Evolutionary conservation across 2,329 filamentous ascomycete genomes (phyloP).

Genomic region (Aciculosporium take): DNA sequence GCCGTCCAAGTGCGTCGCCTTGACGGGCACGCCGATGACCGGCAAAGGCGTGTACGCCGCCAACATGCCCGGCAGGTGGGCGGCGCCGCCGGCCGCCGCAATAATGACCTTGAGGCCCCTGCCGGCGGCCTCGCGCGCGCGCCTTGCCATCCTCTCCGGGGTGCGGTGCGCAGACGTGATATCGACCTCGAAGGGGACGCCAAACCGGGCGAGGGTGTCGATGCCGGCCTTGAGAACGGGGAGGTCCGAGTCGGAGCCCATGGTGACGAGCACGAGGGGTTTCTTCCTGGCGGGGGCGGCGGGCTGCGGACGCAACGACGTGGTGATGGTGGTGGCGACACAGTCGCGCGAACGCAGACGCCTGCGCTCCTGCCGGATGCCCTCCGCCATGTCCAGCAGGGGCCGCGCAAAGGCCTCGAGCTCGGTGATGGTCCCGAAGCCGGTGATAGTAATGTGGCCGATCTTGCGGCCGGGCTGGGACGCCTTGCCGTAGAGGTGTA

Average conservation of each 20-base stretch:
- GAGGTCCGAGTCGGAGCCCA: conserved; percentile 72
- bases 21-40: conserved; percentile 66
- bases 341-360: too few relatives aligned
- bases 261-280: conserved; percentile 61
- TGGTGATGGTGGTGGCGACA: too few relatives aligned
- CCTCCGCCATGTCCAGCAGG: conserved; percentile 51
- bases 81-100: conserved; percentile 61
- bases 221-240: conserved; percentile 51
- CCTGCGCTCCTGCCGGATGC: conserved; percentile 43
- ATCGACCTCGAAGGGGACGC: conserved; percentile 56
- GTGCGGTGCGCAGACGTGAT: conserved; percentile 75
- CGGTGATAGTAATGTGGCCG: conserved; percentile 78
- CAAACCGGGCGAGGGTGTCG: conserved; percentile 51
- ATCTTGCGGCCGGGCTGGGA: conserved; percentile 86
- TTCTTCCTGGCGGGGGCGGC: conserved; percentile 3
- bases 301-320: conserved; percentile 18
- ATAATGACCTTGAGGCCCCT: conserved; percentile 61
- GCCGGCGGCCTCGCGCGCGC: conserved; percentile 47
- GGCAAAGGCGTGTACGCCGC: conserved; percentile 57
- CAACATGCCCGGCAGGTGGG: conserved; percentile 61
- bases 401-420: conserved; percentile 45
- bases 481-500: conserved; percentile 88
- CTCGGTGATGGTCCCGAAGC: conserved; percentile 51
- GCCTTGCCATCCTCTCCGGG: conserved; percentile 52
- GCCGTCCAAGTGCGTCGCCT: conserved; percentile 58